Conservation (phyloP, 345 rosid species). For the Lepidium sativum region DNA sequence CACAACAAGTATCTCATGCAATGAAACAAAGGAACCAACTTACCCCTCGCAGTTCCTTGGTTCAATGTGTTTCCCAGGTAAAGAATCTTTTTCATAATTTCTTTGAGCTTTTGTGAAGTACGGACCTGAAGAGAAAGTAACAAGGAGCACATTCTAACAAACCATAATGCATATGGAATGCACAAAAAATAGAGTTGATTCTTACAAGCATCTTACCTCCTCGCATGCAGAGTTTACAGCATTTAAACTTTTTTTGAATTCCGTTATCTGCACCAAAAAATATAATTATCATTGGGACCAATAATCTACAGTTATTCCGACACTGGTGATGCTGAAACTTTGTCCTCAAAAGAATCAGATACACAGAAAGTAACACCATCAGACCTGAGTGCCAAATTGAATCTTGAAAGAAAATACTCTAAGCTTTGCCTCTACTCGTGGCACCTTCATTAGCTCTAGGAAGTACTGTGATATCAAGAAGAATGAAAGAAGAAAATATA, state of each 20-base stretch:
- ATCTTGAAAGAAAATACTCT: constrained; percentile 97
- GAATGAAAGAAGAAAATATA: constrained; percentile 11
- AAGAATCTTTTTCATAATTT: constrained; percentile 91
- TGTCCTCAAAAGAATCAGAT: constrained; percentile 8
- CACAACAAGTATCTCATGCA: neutral
- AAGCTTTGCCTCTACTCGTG: constrained; percentile 92
- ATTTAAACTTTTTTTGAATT: constrained; percentile 79
- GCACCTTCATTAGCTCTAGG: constrained; percentile 96
- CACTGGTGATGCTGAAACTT: neutral
- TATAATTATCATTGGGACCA: neutral
- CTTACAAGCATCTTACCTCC: constrained; percentile 48
- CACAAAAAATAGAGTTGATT: neutral
- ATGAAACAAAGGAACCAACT: neutral
- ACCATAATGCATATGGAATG: neutral
- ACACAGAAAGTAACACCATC: constrained; percentile 32
- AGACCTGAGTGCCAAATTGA: constrained; percentile 89
- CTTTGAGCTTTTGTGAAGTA: constrained; percentile 70
- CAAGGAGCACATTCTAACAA: neutral
- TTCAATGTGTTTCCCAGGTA: constrained; percentile 82
- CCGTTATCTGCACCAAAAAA: constrained; percentile 46
- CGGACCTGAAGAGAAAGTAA: constrained; percentile 56
- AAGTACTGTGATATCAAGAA: constrained; percentile 51
- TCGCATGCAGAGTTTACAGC: constrained; percentile 84
- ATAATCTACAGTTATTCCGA: neutral
- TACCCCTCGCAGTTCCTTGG: constrained; percentile 99